Conservation (phyloP, 768 basidiomycete genomes). For the Boletus tylopilopsis region DNA sequence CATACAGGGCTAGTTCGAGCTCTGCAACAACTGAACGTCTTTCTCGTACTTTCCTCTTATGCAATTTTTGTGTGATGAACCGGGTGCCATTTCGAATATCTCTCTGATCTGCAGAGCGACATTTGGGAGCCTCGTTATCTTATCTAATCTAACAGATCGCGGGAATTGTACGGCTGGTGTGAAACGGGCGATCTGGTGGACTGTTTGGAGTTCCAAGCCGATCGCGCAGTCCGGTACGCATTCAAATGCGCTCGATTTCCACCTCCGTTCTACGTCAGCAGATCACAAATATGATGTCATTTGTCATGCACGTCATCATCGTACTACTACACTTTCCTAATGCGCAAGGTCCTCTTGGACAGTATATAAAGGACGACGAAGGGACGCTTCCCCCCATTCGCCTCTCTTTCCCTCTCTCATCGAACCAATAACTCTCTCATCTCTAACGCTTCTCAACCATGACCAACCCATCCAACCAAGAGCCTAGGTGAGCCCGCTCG, state of each 20-base stretch:
- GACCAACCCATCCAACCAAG: slow-evolving; percentile 18
- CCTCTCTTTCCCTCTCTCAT: slow-evolving; percentile 4
- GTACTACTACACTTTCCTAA: slow-evolving; percentile 27
- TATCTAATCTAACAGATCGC: too few relatives aligned
- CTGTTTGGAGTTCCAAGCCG: not conserved
- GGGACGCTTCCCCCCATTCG: not conserved
- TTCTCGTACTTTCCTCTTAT: too few relatives aligned
- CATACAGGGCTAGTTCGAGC: too few relatives aligned
- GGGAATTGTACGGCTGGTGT: too few relatives aligned
- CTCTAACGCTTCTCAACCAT: not conserved
- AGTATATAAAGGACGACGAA: slow-evolving; percentile 25
- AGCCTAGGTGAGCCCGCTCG: slow-evolving; percentile 24
- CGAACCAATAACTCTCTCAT: not conserved
- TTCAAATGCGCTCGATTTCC: not conserved
- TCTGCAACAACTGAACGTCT: too few relatives aligned
- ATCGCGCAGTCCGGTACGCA: not conserved
- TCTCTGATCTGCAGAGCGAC: too few relatives aligned
- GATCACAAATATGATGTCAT: slow-evolving; percentile 29
- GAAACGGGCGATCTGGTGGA: too few relatives aligned
- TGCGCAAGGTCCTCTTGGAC: slow-evolving; percentile 17
- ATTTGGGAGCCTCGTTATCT: too few relatives aligned
- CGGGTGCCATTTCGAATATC: too few relatives aligned
- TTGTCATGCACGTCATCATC: slow-evolving; percentile 18
- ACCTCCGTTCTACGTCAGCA: slow-evolving; percentile 18
- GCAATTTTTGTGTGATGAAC: too few relatives aligned